Evolutionary conservation across 257 asterid species (phyloP).

Genomic region (Solanum pennellii): DNA sequence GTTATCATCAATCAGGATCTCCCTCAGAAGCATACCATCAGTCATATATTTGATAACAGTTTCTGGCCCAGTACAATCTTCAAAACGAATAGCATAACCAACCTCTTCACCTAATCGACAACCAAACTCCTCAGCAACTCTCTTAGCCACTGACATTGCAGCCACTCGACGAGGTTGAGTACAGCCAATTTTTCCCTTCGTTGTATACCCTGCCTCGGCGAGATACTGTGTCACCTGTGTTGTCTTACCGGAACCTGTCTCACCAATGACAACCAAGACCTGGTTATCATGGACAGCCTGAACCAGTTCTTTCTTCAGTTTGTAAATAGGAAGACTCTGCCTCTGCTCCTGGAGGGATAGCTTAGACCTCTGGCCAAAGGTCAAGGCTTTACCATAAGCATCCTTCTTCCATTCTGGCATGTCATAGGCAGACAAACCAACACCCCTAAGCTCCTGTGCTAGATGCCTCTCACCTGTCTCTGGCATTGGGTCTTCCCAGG

Average conservation of each 20-base stretch:
- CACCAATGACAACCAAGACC: constrained; percentile 90
- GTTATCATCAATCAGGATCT: constrained; percentile 73
- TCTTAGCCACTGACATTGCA: constrained; percentile 96
- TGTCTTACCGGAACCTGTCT: constrained; percentile 95
- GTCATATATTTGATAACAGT: constrained; percentile 96
- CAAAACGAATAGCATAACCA: constrained; percentile 88
- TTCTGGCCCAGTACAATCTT: constrained; percentile 95
- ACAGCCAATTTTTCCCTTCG: constrained; percentile 84
- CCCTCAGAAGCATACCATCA: constrained; percentile 96
- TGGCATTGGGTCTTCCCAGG: constrained; percentile 99
- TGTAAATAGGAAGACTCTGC: constrained; percentile 75
- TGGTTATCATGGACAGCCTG: constrained; percentile 89
- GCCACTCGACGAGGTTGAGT: constrained; percentile 99
- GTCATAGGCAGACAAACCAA: constrained; percentile 92
- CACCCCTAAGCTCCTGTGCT: constrained; percentile 94
- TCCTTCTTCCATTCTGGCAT: constrained; percentile 99
- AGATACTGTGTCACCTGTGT: constrained; percentile 93
- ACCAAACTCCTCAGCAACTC: constrained; percentile 97
- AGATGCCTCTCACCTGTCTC: constrained; percentile 97
- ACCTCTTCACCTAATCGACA: constrained; percentile 95
- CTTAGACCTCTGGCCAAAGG: constrained; percentile 92
- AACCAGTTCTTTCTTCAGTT: constrained; percentile 72
- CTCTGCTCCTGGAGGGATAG: constrained; percentile 92
- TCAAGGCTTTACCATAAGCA: constrained; percentile 82
- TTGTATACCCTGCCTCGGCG: constrained; percentile 93